These are phyloP conservation scores for Zymoseptoria ardabiliae DNA, from an alignment of 2,329 filamentous ascomycete genomes.

Conservation along the genomic window DNA sequence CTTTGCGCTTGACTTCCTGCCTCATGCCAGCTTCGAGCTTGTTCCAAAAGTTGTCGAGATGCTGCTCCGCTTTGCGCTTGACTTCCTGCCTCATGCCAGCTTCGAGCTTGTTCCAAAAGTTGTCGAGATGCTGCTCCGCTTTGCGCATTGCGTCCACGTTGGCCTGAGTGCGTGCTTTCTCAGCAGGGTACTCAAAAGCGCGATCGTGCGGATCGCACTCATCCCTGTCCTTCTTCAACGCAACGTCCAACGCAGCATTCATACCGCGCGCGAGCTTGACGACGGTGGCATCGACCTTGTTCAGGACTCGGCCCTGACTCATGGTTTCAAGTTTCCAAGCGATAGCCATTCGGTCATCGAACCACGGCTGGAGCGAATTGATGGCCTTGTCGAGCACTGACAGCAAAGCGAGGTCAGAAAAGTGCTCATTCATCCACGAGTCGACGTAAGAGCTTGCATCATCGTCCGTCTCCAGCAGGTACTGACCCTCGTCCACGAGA, in stretches of 20 bases:
- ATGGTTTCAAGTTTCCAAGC: too few species aligned
- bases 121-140: conserved; percentile 44
- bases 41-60: too few species aligned
- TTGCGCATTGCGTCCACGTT: conserved; percentile 39
- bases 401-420: conserved; percentile 24
- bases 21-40: too few species aligned
- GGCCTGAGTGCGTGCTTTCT: conserved; percentile 41
- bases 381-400: conserved; percentile 15
- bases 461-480: conserved; percentile 23
- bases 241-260: too few species aligned
- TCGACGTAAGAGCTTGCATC: conserved; percentile 19
- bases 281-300: not conserved
- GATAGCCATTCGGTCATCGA: conserved; percentile 3
- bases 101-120: too few species aligned
- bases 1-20: too few species aligned
- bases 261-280: conserved; percentile 1
- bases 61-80: too few species aligned
- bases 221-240: too few species aligned
- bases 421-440: conserved; percentile 17
- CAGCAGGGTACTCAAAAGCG: conserved; percentile 42
- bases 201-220: conserved; percentile 16
- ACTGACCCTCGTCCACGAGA: conserved; percentile 22
- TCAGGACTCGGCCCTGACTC: not conserved
- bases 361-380: conserved; percentile 8
- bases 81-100: too few species aligned